Base-by-base conservation (phyloP, 73 alveolate species). In the Tetrahymena malaccensis region DNA sequence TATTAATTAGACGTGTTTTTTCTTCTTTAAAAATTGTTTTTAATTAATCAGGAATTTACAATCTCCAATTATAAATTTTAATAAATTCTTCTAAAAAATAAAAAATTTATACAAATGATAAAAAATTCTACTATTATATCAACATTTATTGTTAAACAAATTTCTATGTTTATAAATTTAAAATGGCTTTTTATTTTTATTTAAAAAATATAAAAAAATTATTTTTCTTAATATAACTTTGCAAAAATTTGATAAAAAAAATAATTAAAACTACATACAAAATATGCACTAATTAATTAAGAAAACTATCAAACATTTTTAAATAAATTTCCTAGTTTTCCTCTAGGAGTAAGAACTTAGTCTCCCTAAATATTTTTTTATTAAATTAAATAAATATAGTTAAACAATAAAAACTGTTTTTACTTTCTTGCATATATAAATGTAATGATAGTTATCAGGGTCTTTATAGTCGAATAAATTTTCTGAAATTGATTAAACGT, bases 391-490 rank as follows among this genome's bases (percentile, higher is more conserved):
- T 22, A 70, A 70, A 31, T 19, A 70, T 70, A 70, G 7, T 7
- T 70, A 25, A 0, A 25, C 12, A n/a, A 9, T 57, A 70, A 70
- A 1, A 70, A 70, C 11, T 12, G 17, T n/a, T n/a, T 70, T 70
- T 70, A 70, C 89, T 33, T 70, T 95, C 93, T 89, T 95, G 94
- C 97, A 95, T 43, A 95, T 93, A 89, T 95, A 95, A 5, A 95
- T 95, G 50, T 85, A 95, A 95, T 95, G 97, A 35, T 95, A 95
- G 37, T 95, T 95, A 40, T 95, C 94, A 34, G 84, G 94, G 55
- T 95, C 97, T 85, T 35, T 17, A 44, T 94, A 94, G 43, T 95
- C 97, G 35, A 95, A 95, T 43, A 70, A 31, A 70, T 95, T 94
- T 15, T 84, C 70, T 34, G 94, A 50, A 34, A 85, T 85, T 0